Base-by-base conservation (phyloP, 345 rosid species). In the Excoecaria cochinchinensis region DNA sequence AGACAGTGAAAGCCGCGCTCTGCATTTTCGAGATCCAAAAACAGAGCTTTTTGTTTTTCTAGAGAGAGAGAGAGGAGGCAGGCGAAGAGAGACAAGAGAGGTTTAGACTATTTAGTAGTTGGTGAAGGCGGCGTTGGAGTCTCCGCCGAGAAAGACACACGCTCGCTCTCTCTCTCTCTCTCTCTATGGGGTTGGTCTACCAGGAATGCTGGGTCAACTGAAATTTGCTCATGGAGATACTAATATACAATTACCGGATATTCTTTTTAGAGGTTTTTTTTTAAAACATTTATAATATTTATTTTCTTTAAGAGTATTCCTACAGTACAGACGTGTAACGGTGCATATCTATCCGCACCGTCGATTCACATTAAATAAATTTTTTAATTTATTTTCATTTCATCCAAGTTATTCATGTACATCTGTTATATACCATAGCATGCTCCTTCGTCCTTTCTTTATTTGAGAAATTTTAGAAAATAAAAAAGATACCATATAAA, bases 1-100 rank as follows among this genome's bases (percentile, higher is more conserved):
- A 79, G 57, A 81, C 59, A n/a, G 86, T 73, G 80, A 82, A 92
- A 12, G 86, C 88, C 31, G 86, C 55, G 91, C 92, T 87, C 77
- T 91, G 97, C 98, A 91, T 92, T 81, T 71, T 58, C 38, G 77
- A 74, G 87, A 82, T 87, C 83, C 78, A 67, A 62, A 65, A 72
- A 44, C 53, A 40, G 24, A 55, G 78, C 39, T 17, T 31, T 16
- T 16, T 57, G 21, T 5, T 19, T 17, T 3, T 14, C 2, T 14
- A 2, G 3, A 25, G 56, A 12, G 14, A 39, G 24, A 7, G 14
- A 39, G 24, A 7, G 17, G 36, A 14, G 50, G 5, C 15, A 21
- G 19, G 17, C 46, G 24, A 40, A 4, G 11, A 50, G 67, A 62
- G 4, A 3, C 19, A 15, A 11, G 25, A n/a, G 42, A 16, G 46